Evolutionary conservation across 2,329 filamentous ascomycete species (phyloP), one percentile per base, ranked within the genome.

Genomic region (Ophiostoma australiae): DNA sequence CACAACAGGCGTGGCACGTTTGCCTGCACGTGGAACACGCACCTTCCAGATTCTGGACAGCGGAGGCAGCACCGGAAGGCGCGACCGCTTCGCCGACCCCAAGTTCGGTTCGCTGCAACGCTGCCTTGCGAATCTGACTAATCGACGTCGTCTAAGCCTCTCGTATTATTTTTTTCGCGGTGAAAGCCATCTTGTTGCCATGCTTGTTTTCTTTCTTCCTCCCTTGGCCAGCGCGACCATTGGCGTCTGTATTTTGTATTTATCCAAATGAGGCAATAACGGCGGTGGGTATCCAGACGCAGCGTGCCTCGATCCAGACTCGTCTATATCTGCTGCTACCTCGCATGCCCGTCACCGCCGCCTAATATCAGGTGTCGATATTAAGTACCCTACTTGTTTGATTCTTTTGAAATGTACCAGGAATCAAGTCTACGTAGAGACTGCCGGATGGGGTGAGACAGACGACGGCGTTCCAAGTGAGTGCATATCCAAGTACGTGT

Each of bases 1-100:
- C 1, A 41, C 10, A n/a, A 13, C 10, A 48, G 52, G 27, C 52
- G 52, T 58, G n/a, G 52, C 13, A 48, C 20, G 44, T 7, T 17
- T 4, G 17, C 1, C n/a, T 23, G n/a, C 52, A 58, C 52, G 52
- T 58, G 52, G 52, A 58, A 58, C n/a, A 27, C 23, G 52, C 23
- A 27, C 52, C 52, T 58, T 58, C 52, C 52, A 27, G 8, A 20
- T 48, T 58, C n/a, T 58, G 52, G 52, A 58, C 52, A 58, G 52
- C 52, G 52, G 52, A 58, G 27, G 52, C 78, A 78, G 0, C 75
- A 15, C 13, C 61, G 61, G 61, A 78, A 66, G 73, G 75, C n/a
- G 69, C 74, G 23, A 67, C 73, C 23, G 75, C 76, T 5, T 1
- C 75, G 71, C 71, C 73, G 73, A 8, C 76, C 23, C 23, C 52